Evolutionary conservation across 2,329 filamentous ascomycete species (phyloP), one percentile per base, ranked within the genome.

Genomic region (Nemania bipapillata): DNA sequence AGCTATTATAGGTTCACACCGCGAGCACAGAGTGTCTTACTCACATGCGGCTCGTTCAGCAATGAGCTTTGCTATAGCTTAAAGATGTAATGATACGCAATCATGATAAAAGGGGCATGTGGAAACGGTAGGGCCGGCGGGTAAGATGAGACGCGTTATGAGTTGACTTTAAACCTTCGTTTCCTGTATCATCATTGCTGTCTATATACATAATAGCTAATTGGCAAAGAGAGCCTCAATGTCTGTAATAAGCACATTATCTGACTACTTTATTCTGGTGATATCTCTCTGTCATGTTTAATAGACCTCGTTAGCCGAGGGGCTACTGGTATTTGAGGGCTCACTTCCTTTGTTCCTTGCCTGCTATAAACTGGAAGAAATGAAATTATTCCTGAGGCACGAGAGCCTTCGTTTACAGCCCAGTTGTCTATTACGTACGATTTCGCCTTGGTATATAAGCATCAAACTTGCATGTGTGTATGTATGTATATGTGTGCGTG

Each of bases 161-260:
- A 66, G 37, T 15, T 49, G 40, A 40, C 30, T 30, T 37, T 50
- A 15, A 35, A 63, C 40, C 12, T 56, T 54, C 35, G 22, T 24
- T 57, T 55, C 50, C 35, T 64, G 60, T 70, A 63, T 59, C 35
- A 66, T 52, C 47, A 60, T 54, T 64, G 24, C 64, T 32, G 30
- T 20, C 35, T 26, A 55, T 8, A 22, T 67, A 64, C 35, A 61
- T 64, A 67, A 58, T 61, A 64, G 17, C 55, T 70, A 64, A 67
- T 70, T 52, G 9, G 28, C 17, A 17, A 60, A 40, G 35, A 35
- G 15, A 20, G 17, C 5, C 4, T 32, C 22, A 12, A 15, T 63
- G 50, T 50, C 26, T 28, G 15, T 28, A 17, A 6, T 17, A 5
- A 28, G 30, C 20, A n/a, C 11, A 2, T 28, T 50, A 22, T 17